Conservation (phyloP, 2,329 filamentous ascomycete genomes). For the Trichocomaceae sp. region DNA sequence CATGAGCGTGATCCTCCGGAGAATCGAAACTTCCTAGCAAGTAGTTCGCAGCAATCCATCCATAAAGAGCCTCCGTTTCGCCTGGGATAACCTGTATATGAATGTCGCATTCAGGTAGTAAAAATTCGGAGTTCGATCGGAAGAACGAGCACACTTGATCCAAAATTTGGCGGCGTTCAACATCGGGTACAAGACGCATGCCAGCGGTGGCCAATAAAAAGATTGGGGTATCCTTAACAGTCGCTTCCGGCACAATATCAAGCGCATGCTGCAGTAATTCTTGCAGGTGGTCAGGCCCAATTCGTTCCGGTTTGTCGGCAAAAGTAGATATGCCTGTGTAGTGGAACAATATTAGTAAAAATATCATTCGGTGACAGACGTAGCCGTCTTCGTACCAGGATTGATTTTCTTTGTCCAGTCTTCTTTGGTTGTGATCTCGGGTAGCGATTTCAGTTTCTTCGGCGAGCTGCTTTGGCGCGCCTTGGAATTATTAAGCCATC, state of each 20-base stretch:
- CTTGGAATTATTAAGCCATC: conserved; percentile 73
- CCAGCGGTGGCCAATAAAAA: conserved; percentile 95
- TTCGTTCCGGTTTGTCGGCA: conserved; percentile 64
- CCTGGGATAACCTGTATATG: conserved; percentile 94
- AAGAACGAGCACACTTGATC: conserved; percentile 77
- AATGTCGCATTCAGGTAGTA: conserved; percentile 78
- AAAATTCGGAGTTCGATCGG: conserved; percentile 67
- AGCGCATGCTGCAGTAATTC: conserved; percentile 75
- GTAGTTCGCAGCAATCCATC: conserved; percentile 97
- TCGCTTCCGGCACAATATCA: conserved; percentile 66
- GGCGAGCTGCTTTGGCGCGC: conserved; percentile 56
- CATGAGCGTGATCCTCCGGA: conserved; percentile 67
- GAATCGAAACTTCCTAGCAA: conserved; percentile 83
- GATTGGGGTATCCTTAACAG: conserved; percentile 77
- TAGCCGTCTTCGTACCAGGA: conserved; percentile 62
- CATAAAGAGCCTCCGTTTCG: conserved; percentile 91
- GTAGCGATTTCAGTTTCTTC: conserved; percentile 61
- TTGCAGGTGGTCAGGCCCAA: conserved; percentile 77
- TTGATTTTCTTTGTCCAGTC: conserved; percentile 90
- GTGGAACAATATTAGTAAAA: conserved; percentile 7
- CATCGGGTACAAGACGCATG: conserved; percentile 74
- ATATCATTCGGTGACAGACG: neutral
- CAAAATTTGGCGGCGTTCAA: conserved; percentile 66
- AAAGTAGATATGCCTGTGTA: conserved; percentile 71
- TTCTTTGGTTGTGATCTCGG: conserved; percentile 74